Evolutionary conservation across 768 basidiomycete genomes (phyloP), one percentile per base, ranked within the genome.

Genomic region (Panaeolus cyanescens): DNA sequence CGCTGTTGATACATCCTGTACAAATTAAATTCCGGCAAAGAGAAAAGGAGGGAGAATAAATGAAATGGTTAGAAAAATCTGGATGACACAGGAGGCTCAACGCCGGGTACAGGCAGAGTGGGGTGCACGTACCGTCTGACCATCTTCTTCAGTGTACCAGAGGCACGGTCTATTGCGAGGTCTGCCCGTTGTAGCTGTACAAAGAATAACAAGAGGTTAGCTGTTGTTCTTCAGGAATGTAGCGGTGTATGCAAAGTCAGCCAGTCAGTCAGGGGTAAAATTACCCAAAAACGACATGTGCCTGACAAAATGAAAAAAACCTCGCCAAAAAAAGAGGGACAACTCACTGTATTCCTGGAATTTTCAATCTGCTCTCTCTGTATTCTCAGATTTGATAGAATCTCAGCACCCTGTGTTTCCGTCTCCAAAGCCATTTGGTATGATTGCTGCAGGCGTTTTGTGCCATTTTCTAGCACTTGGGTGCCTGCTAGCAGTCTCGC

Each of bases 311-410:
- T 32, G 8, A 17, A 56, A 53, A 55, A 20, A 45, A 34, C 10
- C 7, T 28, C n/a, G 39, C 7, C 19, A 20, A 22, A 20, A 22
- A 42, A 50, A 50, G 7, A 19, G 2, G 32, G 37, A 9, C 39
- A 13, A 70, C 89, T 37, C 62, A 96, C 94, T 45, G 92, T 96
- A 75, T 92, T 91, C 68, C 96, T 79, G 25, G 96, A 85, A 71
- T 96, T 91, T 79, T 95, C 91, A 61, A 99, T 96, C 75, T 95
- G 94, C 70, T 98, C 97, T 65, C 97, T 77, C 76, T 99, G 97
- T 1, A 81, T 79, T 58, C 95, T 77, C 64, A 99, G 80, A 72
- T 91, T 95, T 71, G 87, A 74, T 65, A 99, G 72, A 66, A 99
- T 98, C 67, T 95, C 95, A 10, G 95, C 90, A 8, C 97, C 97